Base-by-base conservation (phyloP, 2,329 filamentous ascomycete species). In the Clarireedia homoeocarpa region DNA sequence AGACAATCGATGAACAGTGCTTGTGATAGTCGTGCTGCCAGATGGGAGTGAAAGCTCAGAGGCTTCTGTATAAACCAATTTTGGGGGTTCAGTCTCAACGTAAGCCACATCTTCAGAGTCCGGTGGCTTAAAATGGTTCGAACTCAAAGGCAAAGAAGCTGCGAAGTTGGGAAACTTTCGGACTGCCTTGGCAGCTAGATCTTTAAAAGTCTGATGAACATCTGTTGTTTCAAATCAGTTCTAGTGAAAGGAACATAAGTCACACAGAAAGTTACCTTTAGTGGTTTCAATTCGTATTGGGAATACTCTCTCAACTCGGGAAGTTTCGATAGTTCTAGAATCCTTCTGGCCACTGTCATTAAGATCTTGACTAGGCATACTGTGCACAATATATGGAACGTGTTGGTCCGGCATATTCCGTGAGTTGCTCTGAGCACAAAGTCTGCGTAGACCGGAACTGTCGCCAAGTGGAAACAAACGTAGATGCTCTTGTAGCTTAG, bases 271-370 rank as follows among this genome's bases (percentile, higher is more conserved):
- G 4, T 7, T 40, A 52, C 24, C 24, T 24, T 9, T 46, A 53
- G 39, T n/a, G 38, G 48, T 56, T 23, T 56, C 54, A 5, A 56
- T 56, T 6, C 54, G 54, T 9, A 56, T 56, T 1, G 54, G 54
- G 26, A 52, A 56, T 2, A 56, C 54, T 26, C 54, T 56, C 26
- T 56, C 54, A 26, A 56, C 42, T 40, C 49, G 26, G 3, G 10
- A n/a, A 17, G 47, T 12, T 36, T 15, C 23, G 7, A n/a, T 38
- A 20, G 2, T 23, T 44, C 15, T 15, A 3, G 17, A 5, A 17
- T 24, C 40, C 5, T 44, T 17, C 10, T 24, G 9, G 10, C 23
- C 17, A 20, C 24, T 44, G 40, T 20, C 12, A 10, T 44, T 12
- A 17, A 5, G 40, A 4, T 20, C 4, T 17, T 20, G 17, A 44